Conservation (phyloP, 2,329 filamentous ascomycete genomes). For the Xylariomycetidae sp. region DNA sequence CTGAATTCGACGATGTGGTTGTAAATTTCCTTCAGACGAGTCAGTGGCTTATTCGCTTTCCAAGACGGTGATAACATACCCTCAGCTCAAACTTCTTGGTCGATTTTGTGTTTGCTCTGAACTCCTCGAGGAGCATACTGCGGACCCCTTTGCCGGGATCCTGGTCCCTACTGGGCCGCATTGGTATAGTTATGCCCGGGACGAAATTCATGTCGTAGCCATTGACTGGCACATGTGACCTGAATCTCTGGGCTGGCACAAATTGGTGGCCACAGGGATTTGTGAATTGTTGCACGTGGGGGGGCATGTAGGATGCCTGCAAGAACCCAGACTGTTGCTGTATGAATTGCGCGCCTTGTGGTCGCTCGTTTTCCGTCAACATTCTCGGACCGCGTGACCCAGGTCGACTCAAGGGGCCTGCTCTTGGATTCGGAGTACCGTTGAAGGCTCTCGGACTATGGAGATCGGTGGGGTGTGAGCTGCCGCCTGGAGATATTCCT, state of each 20-base stretch:
- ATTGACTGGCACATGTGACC: constrained; percentile 27
- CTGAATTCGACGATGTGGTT: constrained; percentile 88
- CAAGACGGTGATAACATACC: constrained; percentile 34
- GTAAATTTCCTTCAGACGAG: constrained; percentile 63
- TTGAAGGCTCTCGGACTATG: constrained; percentile 27
- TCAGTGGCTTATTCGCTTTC: constrained; percentile 15
- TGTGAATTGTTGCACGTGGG: constrained; percentile 33
- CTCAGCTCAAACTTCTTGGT: constrained; percentile 76
- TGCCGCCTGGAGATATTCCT: constrained; percentile 32
- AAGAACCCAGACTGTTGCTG: constrained; percentile 28
- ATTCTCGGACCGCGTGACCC: constrained; percentile 30
- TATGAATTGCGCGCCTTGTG: constrained; percentile 27
- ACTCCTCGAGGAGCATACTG: constrained; percentile 74
- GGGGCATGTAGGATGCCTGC: constrained; percentile 28
- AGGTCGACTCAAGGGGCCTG: constrained; percentile 35
- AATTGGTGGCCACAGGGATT: constrained; percentile 32
- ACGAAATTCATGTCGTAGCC: constrained; percentile 28
- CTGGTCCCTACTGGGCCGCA: constrained; percentile 45
- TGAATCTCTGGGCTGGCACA: constrained; percentile 29
- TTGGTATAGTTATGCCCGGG: constrained; percentile 22
- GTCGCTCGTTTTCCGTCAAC: constrained; percentile 33
- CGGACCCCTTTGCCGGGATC: constrained; percentile 58
- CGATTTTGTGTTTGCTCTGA: constrained; percentile 67
- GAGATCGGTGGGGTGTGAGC: constrained; percentile 23
- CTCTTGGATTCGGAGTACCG: constrained; percentile 23